Evolutionary conservation across 495 filamentous ascomycete genomes (phyloP), one percentile per base, ranked within the genome.

Genomic region (Hypoxylon cercidicola): DNA sequence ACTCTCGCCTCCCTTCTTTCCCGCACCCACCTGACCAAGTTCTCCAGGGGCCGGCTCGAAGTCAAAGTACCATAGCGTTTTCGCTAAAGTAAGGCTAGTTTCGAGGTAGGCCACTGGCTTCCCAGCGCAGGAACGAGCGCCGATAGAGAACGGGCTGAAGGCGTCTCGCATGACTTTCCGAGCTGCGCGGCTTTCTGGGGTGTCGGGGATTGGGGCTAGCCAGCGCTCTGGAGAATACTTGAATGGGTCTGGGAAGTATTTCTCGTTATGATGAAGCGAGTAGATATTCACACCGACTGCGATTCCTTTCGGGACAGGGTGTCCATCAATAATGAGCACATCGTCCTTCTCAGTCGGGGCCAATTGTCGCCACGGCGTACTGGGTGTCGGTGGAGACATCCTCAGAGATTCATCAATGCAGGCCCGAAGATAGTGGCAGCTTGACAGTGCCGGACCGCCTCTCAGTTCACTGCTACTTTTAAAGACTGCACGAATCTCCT

Each of bases 351-450:
- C 25, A 7, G 3, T 3, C 3, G 25, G 25, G 7, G 7, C 7
- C 25, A 3, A 3, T 28, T 28, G 3, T 28, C 25, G 3, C 25
- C 25, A 28, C 25, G 7, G 25, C 3, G 7, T 28, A 3, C 25
- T 7, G 3, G 25, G 25, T 28, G 25, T 7, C 25, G 25, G 25
- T 28, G 25, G 25, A 28, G 25, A 28, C 7, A 28, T 28, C 11
- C 88, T 79, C 62, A 89, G 74, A 0, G 82, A 66, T 58, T 89
- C 88, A 56, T 89, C 84, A 54, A 89, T 82, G 66, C 83, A 79
- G 3, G 75, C 77, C 16, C 75, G 75, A 9, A 74, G 72, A 51
- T 83, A 79, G 63, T 79, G 78, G 21, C 82, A 69, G 3, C 79
- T 79, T 16, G 79, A 68, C 0, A 88, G 75, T 39, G 83, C 84